phyloP scores from a whole-genome alignment of 345 rosid species.

The Gossypium longicalyx region DNA sequence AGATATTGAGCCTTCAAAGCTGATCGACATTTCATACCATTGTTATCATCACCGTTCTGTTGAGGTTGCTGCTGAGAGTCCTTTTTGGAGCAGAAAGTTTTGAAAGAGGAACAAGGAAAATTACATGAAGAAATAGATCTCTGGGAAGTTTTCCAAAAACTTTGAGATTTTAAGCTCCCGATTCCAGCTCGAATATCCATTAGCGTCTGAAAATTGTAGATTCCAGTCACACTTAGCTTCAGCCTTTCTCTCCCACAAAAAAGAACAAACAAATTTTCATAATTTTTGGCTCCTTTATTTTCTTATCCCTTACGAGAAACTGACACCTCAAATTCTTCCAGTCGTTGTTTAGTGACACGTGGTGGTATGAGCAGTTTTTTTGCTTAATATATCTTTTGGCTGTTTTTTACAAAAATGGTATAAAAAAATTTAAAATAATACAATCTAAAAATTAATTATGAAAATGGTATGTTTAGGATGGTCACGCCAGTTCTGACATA shows the following conservation, averaged over 20 bases:
- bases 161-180: constrained; percentile 18
- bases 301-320: constrained; percentile 19
- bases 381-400: too few species aligned
- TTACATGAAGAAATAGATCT: constrained; percentile 12
- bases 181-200: constrained; percentile 48
- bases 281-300: not conserved
- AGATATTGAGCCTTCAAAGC: not conserved
- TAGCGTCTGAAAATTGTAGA: constrained; percentile 15
- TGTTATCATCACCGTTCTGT: constrained; percentile 32
- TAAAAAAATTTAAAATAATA: too few species aligned
- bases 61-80: constrained; percentile 33
- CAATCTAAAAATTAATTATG: too few species aligned
- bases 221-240: not conserved
- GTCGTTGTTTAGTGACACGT: constrained; percentile 18
- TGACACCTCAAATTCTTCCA: constrained; percentile 16
- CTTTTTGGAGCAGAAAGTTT: constrained; percentile 40
- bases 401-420: too few species aligned
- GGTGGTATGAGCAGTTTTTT: not conserved
- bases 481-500: too few species aligned
- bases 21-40: constrained; percentile 13
- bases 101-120: constrained; percentile 14
- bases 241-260: not conserved
- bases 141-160: constrained; percentile 8
- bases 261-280: not conserved
- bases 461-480: too few species aligned